Percentiles rank a stretch among this genome's conserved stretches.
Conservation (phyloP, 495 filamentous ascomycete species). For the Bacidia rubella region DNA sequence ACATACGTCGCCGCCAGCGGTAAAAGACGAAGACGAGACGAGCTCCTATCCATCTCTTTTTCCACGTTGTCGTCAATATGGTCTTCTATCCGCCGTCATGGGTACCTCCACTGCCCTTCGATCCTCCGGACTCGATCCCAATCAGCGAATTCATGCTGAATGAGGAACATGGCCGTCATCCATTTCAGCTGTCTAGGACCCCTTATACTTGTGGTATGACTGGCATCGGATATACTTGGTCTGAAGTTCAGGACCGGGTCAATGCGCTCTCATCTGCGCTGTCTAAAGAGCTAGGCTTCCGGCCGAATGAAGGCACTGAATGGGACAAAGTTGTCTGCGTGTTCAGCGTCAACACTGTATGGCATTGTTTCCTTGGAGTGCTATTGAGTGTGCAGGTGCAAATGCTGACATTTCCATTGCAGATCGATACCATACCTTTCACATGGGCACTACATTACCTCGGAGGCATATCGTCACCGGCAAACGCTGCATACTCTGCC, state of each 20-base stretch:
- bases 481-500: conserved; percentile 71
- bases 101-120: conserved; percentile 52
- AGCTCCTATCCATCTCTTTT: no score
- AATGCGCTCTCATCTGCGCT: conserved; percentile 58
- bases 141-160: conserved; percentile 69
- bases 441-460: conserved; percentile 66
- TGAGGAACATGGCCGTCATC: conserved; percentile 55
- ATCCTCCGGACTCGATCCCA: conserved; percentile 61
- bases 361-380: no score
- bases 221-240: conserved; percentile 54
- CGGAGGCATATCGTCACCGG: conserved; percentile 62
- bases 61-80: conserved; percentile 38
- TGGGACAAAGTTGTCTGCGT: conserved; percentile 77
- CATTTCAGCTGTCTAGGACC: conserved; percentile 48
- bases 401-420: conserved; percentile 8
- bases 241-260: conserved; percentile 52
- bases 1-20: no score
- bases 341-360: conserved; percentile 70
- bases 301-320: conserved; percentile 58
- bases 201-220: conserved; percentile 75
- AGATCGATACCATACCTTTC: conserved; percentile 73
- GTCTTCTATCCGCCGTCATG: conserved; percentile 62
- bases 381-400: not conserved
- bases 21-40: no score
- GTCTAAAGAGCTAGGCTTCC: conserved; percentile 60